phyloP scores from a whole-genome alignment of 2,329 filamentous ascomycete species.

The Neofusicoccum sp. region DNA sequence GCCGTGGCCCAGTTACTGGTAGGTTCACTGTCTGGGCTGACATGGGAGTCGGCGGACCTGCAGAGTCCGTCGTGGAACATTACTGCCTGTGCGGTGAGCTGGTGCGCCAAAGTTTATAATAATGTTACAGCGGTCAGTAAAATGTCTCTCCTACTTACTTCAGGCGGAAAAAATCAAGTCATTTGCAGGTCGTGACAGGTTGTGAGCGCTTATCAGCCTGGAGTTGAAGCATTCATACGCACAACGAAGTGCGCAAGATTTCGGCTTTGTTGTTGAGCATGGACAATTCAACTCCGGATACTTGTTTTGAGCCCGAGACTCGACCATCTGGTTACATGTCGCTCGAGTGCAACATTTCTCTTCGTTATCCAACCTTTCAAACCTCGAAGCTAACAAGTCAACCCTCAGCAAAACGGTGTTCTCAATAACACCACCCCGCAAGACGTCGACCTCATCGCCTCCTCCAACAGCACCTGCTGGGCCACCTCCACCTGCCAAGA shows the following conservation, averaged over 20 bases:
- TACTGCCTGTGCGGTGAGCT: slow-evolving; percentile 3
- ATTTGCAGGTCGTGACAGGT: too few relatives aligned
- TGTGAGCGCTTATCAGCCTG: too few relatives aligned
- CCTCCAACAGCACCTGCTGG: slow-evolving; percentile 1
- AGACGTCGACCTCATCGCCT: slow-evolving; percentile 1
- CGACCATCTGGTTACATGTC: too few relatives aligned
- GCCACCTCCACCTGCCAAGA: background rate
- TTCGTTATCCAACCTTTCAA: too few relatives aligned
- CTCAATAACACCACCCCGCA: background rate
- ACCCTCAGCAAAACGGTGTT: background rate
- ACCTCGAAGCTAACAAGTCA: too few relatives aligned
- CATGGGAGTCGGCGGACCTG: background rate
- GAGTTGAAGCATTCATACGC: background rate
- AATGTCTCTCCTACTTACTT: too few relatives aligned
- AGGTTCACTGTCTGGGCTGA: background rate
- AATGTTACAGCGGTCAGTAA: background rate
- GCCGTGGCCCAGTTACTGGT: background rate
- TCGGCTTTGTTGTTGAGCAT: background rate
- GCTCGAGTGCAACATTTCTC: too few relatives aligned
- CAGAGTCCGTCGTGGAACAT: background rate
- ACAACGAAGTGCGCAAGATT: background rate
- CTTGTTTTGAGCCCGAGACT: too few relatives aligned
- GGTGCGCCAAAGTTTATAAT: slow-evolving; percentile 7
- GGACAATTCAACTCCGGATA: background rate
- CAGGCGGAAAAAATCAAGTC: too few relatives aligned